Evolutionary conservation across 2,329 filamentous ascomycete genomes (phyloP), one percentile per base, ranked within the genome.

Genomic region (Metarhizium guizhouense): DNA sequence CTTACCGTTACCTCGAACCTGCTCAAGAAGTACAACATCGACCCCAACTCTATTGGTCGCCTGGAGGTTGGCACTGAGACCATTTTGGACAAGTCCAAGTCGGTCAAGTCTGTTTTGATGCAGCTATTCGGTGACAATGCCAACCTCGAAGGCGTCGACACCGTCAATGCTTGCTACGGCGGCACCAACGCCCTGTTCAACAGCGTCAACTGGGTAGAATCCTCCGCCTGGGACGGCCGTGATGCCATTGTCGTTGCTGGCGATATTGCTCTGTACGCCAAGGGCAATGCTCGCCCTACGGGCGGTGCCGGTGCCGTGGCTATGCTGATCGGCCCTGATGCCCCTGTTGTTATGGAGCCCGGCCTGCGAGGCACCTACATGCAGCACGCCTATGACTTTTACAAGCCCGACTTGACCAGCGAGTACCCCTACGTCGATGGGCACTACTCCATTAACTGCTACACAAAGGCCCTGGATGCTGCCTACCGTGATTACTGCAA

Each of bases 61-160:
- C 79, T 93, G 67, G 88, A 93, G 76, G 88, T 93, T 66, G 88
- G 88, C 67, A 93, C 88, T 54, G 88, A 93, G 80, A 93, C 88
- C 61, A 78, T 93, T 56, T 78, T 93, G 67, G 88, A 93, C 81
- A 93, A 93, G 79, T 92, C 88, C 70, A 93, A 93, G 81, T 92
- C 88, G 49, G 88, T 92, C 76, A 93, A 93, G 82, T 87, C 87
- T 34, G 87, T 93, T 59, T 76, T 93, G 62, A 93, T 93, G 88
- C 88, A 92, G 78, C 80, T 93, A 49, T 91, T 93, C 65, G 82
- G 85, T 68, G 86, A 88, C 65, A 93, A 93, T 78, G 87, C 84
- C 76, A 91, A 88, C 76, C 77, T 93, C 58, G 88, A 93, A 76
- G 88, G 88, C 71, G 81, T 92, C 53, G 88, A 93, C 74, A 90